Base-by-base conservation (phyloP, 2,329 filamentous ascomycete genomes). In the Hymenoscyphus albidus region DNA sequence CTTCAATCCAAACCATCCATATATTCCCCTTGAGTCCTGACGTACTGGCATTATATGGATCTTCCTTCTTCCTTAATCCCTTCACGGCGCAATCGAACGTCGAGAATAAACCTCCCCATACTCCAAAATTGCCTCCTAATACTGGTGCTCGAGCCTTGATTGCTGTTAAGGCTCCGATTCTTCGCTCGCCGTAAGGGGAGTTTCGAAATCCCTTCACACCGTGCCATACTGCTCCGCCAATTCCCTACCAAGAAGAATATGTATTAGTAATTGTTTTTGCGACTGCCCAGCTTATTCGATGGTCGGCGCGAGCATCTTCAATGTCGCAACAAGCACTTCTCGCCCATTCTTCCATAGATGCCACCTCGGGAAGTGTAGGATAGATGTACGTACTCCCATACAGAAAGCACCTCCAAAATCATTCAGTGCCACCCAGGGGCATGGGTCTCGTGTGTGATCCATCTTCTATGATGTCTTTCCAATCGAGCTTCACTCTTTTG, bases 41-140 rank as follows among this genome's bases (percentile, higher is more conserved):
- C 81, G 58, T 80, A 83, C 81, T 98, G 74, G 93, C 93, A 80
- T 98, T 98, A 82, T 93, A 98, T 14, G 95, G 93, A 77, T 98
- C 95, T 79, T 99, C 95, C 88, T 97, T 98, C 84, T 95, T 92
- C 70, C 93, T 83, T 64, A 94, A 82, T 64, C 94, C 94, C 84
- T 98, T 99, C 68, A 97, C 91, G 27, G 93, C 91, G 82, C 95
- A 99, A 81, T 99, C 95, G 75, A 94, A 98, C 67, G 92, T 96
- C 73, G 88, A 92, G 83, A 98, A 98, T 64, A 98, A 82, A 70
- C 95, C 95, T 76, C 95, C 94, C 94, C 95, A 98, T 64, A 96
- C 92, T 74, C 94, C 94, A 74, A 98, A 99, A 83, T 99, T 99
- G 74, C 95, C 95, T 75, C 95, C 95, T 58, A 98, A 85, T 40